Evolutionary conservation across 331 rosid species (phyloP).

Genomic region (Saraca asoca): DNA sequence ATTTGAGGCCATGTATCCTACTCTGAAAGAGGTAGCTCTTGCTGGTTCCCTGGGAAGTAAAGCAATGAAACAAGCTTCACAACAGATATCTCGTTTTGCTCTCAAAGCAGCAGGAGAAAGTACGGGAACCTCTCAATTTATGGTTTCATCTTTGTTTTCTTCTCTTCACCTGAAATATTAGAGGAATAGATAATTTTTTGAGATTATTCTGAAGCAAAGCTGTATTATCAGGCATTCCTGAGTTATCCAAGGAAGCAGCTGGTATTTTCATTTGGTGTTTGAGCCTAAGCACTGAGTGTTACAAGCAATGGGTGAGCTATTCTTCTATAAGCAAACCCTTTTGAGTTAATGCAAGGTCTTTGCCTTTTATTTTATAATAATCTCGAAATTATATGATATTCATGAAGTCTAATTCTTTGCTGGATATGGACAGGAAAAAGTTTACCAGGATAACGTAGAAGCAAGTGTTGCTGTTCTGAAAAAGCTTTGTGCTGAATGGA

Average conservation of each 20-base stretch:
- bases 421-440: slow-evolving; percentile 54
- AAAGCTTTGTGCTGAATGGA: slow-evolving; percentile 73
- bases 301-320: slow-evolving; percentile 68
- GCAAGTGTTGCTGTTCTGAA: slow-evolving; percentile 67
- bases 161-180: slow-evolving; percentile 13
- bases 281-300: slow-evolving; percentile 59
- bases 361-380: not conserved
- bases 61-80: slow-evolving; percentile 62
- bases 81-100: slow-evolving; percentile 55
- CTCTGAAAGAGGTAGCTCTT: slow-evolving; percentile 68
- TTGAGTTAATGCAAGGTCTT: slow-evolving; percentile 17
- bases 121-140: slow-evolving; percentile 13
- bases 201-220: slow-evolving; percentile 22
- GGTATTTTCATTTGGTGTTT: slow-evolving; percentile 61
- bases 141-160: slow-evolving; percentile 5
- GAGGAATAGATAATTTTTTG: slow-evolving; percentile 3
- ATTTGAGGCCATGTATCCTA: slow-evolving; percentile 68
- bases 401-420: slow-evolving; percentile 22
- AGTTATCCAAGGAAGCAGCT: slow-evolving; percentile 63
- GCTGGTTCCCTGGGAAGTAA: slow-evolving; percentile 75
- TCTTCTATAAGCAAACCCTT: not conserved
- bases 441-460: slow-evolving; percentile 65
- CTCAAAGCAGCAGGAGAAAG: slow-evolving; percentile 64
- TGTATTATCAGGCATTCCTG: slow-evolving; percentile 54
- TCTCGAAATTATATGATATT: slow-evolving; percentile 18